Base-by-base conservation (phyloP, 495 filamentous ascomycete genomes). In the Aspergillus sclerotiicarbonarius region DNA sequence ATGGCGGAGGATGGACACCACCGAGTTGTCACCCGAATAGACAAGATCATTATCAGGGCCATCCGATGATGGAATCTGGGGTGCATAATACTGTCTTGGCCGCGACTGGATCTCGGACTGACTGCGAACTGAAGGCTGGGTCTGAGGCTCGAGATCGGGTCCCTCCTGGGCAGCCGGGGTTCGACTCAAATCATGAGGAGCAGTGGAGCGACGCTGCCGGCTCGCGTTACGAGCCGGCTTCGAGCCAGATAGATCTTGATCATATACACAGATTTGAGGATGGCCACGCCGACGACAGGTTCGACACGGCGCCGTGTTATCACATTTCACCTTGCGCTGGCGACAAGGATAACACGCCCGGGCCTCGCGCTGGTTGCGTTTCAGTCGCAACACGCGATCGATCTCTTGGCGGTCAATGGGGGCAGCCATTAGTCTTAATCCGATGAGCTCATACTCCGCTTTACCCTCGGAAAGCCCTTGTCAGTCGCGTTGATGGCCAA, bases 271-370 rank as follows among this genome's bases (percentile, higher is more conserved):
- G n/a, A 76, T 73, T 9, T 74, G 57, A 6, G 73, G 66, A 44
- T 75, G 72, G 18, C 62, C 66, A 6, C 74, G 61, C 21, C 62
- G 61, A 9, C 56, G 51, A 33, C 72, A 76, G 0, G 70, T 75
- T 18, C 58, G 58, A 56, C 74, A 76, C 6, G 72, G 72, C 8
- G 66, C 59, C 3, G 45, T 49, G 7, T 62, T 65, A 50, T 75
- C 71, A 21, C 74, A 76, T 59, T 75, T 74, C 15, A 75, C 74
- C 55, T 76, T 76, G n/a, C 74, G 70, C 43, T 71, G 70, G 12
- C 68, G 65, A 60, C 74, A 75, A 13, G 74, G 71, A 52, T 76
- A 75, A 39, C 72, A 76, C 4, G 74, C 72, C 46, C 63, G 66
- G 1, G 62, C 48, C 59, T 75, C 74, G 20, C 71, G 65, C 18